These are phyloP conservation scores for Ceratobasidium sp. DNA, from an alignment of 1,284 basidiomycete species.

Conservation along the genomic window DNA sequence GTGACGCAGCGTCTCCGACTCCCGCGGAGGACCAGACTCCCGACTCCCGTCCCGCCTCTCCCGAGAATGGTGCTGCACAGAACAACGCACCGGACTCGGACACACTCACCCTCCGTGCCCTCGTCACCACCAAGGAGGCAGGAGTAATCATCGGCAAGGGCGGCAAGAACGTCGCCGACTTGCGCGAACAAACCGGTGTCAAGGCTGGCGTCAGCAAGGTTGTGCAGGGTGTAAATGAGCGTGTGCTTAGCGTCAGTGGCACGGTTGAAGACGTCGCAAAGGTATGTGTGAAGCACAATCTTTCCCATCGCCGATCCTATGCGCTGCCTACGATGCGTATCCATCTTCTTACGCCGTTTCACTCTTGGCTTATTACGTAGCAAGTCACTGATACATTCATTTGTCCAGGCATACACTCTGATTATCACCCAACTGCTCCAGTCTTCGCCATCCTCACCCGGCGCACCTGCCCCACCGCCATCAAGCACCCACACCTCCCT, in stretches of 20 bases:
- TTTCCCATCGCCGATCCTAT: background rate
- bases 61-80: conserved; percentile 36
- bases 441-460: conserved; percentile 66
- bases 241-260: conserved; percentile 92
- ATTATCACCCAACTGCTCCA: conserved; percentile 91
- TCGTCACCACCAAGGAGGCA: conserved; percentile 95
- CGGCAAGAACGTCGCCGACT: conserved; percentile 95
- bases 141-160: conserved; percentile 96
- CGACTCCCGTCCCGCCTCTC: conserved; percentile 43
- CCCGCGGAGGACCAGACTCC: conserved; percentile 40
- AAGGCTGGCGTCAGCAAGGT: conserved; percentile 99
- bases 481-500: conserved; percentile 84
- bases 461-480: conserved; percentile 63
- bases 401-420: conserved; percentile 84
- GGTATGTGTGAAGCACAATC: conserved; percentile 56
- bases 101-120: conserved; percentile 84
- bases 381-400: conserved; percentile 14
- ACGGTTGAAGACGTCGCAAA: conserved; percentile 90
- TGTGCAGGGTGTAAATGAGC: conserved; percentile 95
- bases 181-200: conserved; percentile 92
- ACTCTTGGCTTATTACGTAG: conserved; percentile 10
- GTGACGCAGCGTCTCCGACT: conserved; percentile 38
- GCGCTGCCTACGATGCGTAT: conserved; percentile 18
- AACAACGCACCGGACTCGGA: conserved; percentile 54
- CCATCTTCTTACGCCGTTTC: conserved; percentile 11